These are phyloP conservation scores for Tephrocybe rancida DNA, from an alignment of 768 basidiomycete species.

Conservation along the genomic window DNA sequence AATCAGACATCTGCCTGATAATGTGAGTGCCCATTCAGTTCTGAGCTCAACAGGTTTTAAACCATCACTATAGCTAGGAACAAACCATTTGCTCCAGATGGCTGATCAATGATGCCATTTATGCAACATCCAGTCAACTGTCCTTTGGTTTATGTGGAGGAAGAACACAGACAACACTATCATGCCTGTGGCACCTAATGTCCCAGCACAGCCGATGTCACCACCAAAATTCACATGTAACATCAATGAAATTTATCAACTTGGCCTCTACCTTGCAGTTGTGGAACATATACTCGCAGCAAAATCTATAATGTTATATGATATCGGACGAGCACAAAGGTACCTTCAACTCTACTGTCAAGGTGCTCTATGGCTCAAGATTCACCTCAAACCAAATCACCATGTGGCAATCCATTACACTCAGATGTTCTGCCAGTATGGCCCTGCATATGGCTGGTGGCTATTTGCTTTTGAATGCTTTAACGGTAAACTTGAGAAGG, in stretches of 20 bases:
- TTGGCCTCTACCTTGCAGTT: slow-evolving; percentile 16
- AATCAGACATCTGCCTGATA: too few relatives aligned
- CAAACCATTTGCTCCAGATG: slow-evolving; percentile 32
- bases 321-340: slow-evolving; percentile 21
- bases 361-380: slow-evolving; percentile 13
- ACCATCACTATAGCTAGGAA: slow-evolving; percentile 31
- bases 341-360: slow-evolving; percentile 23
- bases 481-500: slow-evolving; percentile 33
- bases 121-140: slow-evolving; percentile 22
- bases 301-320: slow-evolving; percentile 20
- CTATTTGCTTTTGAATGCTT: slow-evolving; percentile 35
- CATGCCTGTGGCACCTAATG: slow-evolving; percentile 20
- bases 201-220: too few relatives aligned
- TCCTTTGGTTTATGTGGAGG: slow-evolving; percentile 28
- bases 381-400: slow-evolving; percentile 24
- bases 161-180: slow-evolving; percentile 17
- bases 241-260: slow-evolving; percentile 13
- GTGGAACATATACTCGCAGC: slow-evolving; percentile 20
- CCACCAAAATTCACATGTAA: slow-evolving; percentile 16
- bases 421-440: neutral
- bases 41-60: too few relatives aligned
- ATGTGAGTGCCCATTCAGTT: too few relatives aligned
- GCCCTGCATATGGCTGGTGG: slow-evolving; percentile 37
- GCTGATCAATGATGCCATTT: slow-evolving; percentile 33
- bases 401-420: slow-evolving; percentile 27